Base-by-base conservation (phyloP, 1,284 basidiomycete species). In the Austroboletus rostrupii region DNA sequence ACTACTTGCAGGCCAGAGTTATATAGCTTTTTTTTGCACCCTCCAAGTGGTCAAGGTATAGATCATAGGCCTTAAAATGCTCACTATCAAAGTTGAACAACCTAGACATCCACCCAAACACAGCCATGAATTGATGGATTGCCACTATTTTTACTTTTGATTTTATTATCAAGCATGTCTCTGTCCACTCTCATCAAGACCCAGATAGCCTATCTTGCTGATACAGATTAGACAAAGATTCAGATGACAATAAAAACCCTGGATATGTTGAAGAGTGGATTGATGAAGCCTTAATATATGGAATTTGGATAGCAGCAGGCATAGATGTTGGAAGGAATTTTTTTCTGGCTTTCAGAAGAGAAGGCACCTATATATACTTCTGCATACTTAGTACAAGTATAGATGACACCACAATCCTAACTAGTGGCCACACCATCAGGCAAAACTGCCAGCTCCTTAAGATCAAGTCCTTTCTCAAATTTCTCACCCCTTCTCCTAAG, bases 1-100 rank as follows among this genome's bases (percentile, higher is more conserved):
- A 58, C 0, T 77, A 72, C 48, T 74, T 68, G 73, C 76, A 44
- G 56, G 71, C 0, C 76, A 76, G 50, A 48, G 72, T 3, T 77
- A 0, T 76, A 71, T 50, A 69, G 72, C n/a, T 0, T 54, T 75
- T 0, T 73, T 66, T 50, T 56, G 66, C 0, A 62, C 70, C 0
- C 53, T 49, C 1, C 1, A 21, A 8, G 23, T 26, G 1, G 41
- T 35, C 31, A 43, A 43, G 12, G 32, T 53, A 3, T 52, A 19
- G 8, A 48, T 47, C 1, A 48, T 54, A 7, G 29, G 46, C 0
- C 1, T 54, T 3, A 5, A 1, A 3, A 43, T 38, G 3, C 20
- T 53, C 9, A 49, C 33, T 2, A 26, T 53, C 1, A 35, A 53
- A 17, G 35, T 53, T 0, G 36, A 52, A 52, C 1, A 52, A 54